Base-by-base conservation (phyloP, 495 filamentous ascomycete genomes). In the Halenospora varia region DNA sequence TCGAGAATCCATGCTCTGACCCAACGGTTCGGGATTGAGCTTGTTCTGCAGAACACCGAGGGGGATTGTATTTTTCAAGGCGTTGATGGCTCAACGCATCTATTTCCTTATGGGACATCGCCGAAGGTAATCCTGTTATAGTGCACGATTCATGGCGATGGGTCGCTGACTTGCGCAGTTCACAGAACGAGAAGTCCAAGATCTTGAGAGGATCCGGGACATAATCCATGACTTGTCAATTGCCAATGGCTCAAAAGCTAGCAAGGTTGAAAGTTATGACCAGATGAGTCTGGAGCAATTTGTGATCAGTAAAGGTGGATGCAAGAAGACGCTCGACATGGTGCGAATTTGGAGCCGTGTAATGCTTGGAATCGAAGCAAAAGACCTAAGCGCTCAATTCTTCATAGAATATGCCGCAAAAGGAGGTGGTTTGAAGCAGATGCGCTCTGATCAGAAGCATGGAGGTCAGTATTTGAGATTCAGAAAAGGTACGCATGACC, bases 361-460 rank as follows among this genome's bases (percentile, higher is more conserved):
- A 1, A 76, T 81, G 68, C 67, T 79, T 1, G 76, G 78, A 11
- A 57, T 71, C 13, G 72, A 77, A 17, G 64, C 74, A 2, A 40
- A 26, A 0, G 74, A 81, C 8, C 53, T 82, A 20, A 74, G 69
- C 45, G 72, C 74, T 4, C 55, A 76, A 0, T 82, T 65, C 54
- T 74, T 81, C 59, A 62, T 83, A n/a, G 70, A 76, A 46, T 79
- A 81, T 63, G 74, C 72, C 67, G 70, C 71, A 53, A 68, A 67
- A 22, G 72, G 73, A 1, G 70, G 69, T 0, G 77, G 78, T 0
- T 56, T 82, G 3, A 39, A 73, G 17, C 61, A 69, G n/a, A 67
- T 80, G 53, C 56, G 68, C 0, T 77, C 76, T 0, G 75, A 79
- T 51, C 39, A 63, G 2, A 68, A 70, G 19, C 48, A 70, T 40